Evolutionary conservation across 306 rosid genomes (phyloP).

Genomic region (Prosopis cineraria): DNA sequence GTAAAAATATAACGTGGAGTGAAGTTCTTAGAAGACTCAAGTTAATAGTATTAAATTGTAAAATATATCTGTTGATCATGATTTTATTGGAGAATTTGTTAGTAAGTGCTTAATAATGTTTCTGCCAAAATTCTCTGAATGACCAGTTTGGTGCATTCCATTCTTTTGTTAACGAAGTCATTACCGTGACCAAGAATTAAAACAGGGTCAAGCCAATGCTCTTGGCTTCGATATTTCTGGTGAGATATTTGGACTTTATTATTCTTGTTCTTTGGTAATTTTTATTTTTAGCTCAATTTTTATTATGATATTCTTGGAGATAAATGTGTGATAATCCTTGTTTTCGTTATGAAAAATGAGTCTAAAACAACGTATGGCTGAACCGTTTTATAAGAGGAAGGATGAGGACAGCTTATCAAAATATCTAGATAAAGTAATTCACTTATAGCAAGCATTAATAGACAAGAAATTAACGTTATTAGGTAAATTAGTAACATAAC

Average conservation of each 20-base stretch:
- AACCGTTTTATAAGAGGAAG: too few relatives aligned
- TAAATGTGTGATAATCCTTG: not conserved
- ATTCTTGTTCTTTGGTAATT: not conserved
- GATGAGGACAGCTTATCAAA: too few relatives aligned
- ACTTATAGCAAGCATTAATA: not conserved
- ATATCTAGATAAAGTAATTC: too few relatives aligned
- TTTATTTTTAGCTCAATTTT: not conserved
- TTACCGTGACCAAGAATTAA: not conserved
- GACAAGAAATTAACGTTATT: not conserved
- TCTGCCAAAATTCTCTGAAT: not conserved
- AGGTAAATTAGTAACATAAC: not conserved
- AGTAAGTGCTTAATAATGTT: not conserved
- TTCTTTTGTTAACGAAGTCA: not conserved
- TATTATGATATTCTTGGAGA: not conserved
- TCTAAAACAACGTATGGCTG: not conserved
- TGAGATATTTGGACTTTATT: not conserved
- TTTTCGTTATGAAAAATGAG: not conserved
- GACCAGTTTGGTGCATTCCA: not conserved
- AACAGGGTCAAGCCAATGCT: not conserved
- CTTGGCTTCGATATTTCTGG: not conserved
- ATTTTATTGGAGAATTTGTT: not conserved
- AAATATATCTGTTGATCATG: not conserved
- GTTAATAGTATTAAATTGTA: not conserved
- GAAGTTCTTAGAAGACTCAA: not conserved
- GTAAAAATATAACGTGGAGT: not conserved